Conservation (phyloP, 108 stramenopile species). For the Nitzschia sp. region DNA sequence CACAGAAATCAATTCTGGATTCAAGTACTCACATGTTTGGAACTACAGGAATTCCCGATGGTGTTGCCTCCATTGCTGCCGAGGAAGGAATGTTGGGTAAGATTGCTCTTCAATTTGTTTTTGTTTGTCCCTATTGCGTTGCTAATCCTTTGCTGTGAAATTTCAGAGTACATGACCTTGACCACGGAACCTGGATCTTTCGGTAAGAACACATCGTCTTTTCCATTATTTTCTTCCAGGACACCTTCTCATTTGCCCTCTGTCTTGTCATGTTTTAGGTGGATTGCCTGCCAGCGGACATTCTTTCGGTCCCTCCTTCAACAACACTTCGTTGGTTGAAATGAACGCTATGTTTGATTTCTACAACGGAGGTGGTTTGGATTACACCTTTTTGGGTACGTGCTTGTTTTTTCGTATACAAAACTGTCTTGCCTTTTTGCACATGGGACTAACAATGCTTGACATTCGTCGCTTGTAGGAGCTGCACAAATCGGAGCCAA, state of each 20-base stretch:
- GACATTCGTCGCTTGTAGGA: conserved; percentile 33
- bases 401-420: not conserved
- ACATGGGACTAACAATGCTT: too few species aligned
- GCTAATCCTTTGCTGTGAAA: not conserved
- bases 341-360: conserved; percentile 56
- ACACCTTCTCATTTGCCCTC: too few species aligned
- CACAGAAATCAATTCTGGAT: too few species aligned
- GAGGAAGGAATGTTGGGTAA: conserved; percentile 72
- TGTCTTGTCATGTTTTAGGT: too few species aligned
- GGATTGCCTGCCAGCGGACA: conserved; percentile 72
- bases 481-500: conserved; percentile 60
- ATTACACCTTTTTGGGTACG: conserved; percentile 17
- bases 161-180: conserved; percentile 46
- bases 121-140: too few species aligned
- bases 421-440: too few species aligned
- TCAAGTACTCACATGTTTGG: too few species aligned
- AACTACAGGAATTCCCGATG: conserved; percentile 52
- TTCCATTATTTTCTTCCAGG: not conserved
- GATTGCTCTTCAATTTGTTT: not conserved
- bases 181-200: conserved; percentile 74
- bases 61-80: conserved; percentile 70
- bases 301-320: conserved; percentile 72
- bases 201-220: conserved; percentile 4
- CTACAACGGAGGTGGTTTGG: conserved; percentile 44
- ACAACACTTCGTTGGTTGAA: conserved; percentile 67